Evolutionary conservation across 345 rosid genomes (phyloP).

Genomic region (Populus pruinosa): DNA sequence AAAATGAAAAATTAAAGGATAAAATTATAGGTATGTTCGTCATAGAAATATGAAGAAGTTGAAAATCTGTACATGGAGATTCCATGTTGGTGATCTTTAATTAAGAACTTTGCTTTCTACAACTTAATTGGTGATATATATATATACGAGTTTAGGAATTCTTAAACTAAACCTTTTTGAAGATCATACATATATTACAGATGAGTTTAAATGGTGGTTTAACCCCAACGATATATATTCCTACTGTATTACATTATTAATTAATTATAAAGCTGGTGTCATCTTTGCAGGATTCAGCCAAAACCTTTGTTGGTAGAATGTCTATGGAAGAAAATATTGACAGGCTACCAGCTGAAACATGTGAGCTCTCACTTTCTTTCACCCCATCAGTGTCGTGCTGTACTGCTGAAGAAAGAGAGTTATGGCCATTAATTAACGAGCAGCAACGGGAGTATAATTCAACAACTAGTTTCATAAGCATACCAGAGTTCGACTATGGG

Average conservation of each 20-base stretch:
- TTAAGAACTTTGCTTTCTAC: too few relatives aligned
- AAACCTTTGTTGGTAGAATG: not conserved
- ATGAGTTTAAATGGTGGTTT: not conserved
- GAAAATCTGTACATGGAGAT: too few relatives aligned
- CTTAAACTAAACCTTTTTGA: too few relatives aligned
- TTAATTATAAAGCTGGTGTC: not conserved
- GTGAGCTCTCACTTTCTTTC: not conserved
- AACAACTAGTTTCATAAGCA: not conserved
- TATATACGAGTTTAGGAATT: too few relatives aligned
- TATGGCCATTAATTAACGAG: not conserved
- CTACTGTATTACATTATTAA: not conserved
- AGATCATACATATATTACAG: too few relatives aligned
- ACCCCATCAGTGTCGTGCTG: not conserved
- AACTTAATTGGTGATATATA: too few relatives aligned
- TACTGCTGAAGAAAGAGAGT: not conserved
- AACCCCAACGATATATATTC: not conserved
- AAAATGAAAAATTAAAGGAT: too few relatives aligned
- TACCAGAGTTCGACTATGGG: not conserved
- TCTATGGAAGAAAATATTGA: not conserved
- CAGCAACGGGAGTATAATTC: not conserved
- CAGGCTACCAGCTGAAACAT: not conserved
- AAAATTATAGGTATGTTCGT: too few relatives aligned
- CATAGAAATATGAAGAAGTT: too few relatives aligned
- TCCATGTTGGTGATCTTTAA: too few relatives aligned
- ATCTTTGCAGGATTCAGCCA: not conserved